Base-by-base conservation (phyloP, 805 yeast species). In the Wickerhamomyces silvicola region DNA sequence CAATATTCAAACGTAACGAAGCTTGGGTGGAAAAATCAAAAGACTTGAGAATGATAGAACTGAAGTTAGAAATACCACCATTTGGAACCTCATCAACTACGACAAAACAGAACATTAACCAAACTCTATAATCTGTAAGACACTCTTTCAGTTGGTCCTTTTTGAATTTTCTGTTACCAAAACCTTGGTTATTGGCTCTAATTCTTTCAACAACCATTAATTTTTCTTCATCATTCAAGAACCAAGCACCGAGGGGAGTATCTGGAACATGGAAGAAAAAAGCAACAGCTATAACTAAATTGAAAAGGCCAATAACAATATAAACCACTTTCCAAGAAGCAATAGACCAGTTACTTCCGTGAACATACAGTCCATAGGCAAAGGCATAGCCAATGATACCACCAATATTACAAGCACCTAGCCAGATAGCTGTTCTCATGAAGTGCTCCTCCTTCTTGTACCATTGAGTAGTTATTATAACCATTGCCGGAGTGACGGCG, bases 251-350 rank as follows among this genome's bases (percentile, higher is more conserved):
- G 13, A 61, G 57, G 24, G 85, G 84, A 21, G 60, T 52, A 41
- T 73, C 77, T 11, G 84, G 83, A 30, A 80, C 47, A 51, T 71
- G 72, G 33, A 72, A 41, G 27, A 54, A 52, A 37, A 75, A 60
- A 9, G 66, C 32, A 9, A 68, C 32, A 6, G 81, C 82, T 11
- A 73, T 45, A 9, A 68, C 46, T 6, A 77, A 52, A 3, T 85
- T 78, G 35, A 75, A 62, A 7, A 64, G 50, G 11, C 92, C 94
- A 25, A 72, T 66, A 19, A 78, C 60, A 29, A 81, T 56, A 48
- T 69, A 81, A 4, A 78, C 51, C 10, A 73, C 50, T 46, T 70
- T 75, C 88, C 88, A 82, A 4, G 78, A 62, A 3, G 54, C 61
- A 5, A 75, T 54, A 18, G 60, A 31, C 50, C 64, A 71, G 7